Base-by-base conservation (phyloP, 2,329 filamentous ascomycete species). In the Diaporthe aspalathi region DNA sequence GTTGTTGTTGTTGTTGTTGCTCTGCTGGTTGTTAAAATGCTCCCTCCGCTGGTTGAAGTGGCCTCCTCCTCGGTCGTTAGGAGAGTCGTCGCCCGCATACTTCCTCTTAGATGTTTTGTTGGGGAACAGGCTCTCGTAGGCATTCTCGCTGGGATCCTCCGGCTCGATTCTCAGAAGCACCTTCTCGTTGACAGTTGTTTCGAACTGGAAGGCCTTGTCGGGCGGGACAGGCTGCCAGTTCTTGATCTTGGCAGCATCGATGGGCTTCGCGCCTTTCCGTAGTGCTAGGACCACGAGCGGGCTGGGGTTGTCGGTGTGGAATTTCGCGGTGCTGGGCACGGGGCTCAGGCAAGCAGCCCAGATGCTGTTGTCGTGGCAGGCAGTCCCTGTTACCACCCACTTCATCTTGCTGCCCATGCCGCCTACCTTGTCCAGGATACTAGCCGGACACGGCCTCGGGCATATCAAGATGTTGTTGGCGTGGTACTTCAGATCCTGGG, bases 381-480 rank as follows among this genome's bases (percentile, higher is more conserved):
- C 94, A 7, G 92, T 90, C 47, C 91, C 94, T 0, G 90, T 93
- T 5, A 97, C 91, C 79, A 93, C 90, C 94, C 95, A 99, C 50
- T 85, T 90, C 82, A 97, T 88, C 81, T 92, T 95, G 76, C 89
- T 91, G 43, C 94, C 94, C 77, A 97, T 90, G 35, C 95, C 95
- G 52, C 96, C 96, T 14, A 96, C 92, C 80, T 94, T 96, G 67
- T 93, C 88, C 40, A 98, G 84, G 27, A 97, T 91, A 74, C 87
- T 88, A 65, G 88, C 85, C 3, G 92, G 90, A 63, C 92, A 93
- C 0, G 92, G 90, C 14, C 93, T 91, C 1, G 94, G 92, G 47
- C 92, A 93, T 78, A 99, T 98, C 77, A 98, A 87, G 76, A 99
- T 95, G 81, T 92, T 95, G 82, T 97, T 97, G 56, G 92, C 95